Conservation (phyloP, 306 rosid genomes). For the Vigna hirtella region DNA sequence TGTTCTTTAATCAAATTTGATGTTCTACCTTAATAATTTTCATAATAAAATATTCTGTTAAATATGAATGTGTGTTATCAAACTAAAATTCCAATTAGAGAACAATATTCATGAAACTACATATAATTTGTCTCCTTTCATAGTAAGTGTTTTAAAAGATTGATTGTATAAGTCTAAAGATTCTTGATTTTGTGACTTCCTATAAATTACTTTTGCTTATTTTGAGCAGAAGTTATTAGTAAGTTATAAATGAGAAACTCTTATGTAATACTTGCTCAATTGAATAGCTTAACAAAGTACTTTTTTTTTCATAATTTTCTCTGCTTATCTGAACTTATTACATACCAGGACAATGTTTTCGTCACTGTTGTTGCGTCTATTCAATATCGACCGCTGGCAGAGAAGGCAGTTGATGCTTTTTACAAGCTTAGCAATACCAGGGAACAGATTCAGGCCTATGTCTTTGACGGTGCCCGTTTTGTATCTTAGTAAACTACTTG, state of each 20-base stretch:
- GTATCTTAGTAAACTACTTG: neutral
- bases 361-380: conserved; percentile 87
- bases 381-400: conserved; percentile 77
- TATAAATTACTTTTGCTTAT: neutral
- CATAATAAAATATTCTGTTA: too few relatives aligned
- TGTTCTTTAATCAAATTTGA: too few relatives aligned
- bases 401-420: conserved; percentile 78
- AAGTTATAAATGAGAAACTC: neutral
- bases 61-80: too few relatives aligned
- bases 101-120: too few relatives aligned
- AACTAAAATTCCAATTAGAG: too few relatives aligned
- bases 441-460: conserved; percentile 84
- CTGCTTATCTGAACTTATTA: conserved; percentile 27
- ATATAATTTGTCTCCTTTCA: neutral
- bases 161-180: neutral
- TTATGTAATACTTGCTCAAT: neutral
- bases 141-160: neutral
- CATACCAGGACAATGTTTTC: conserved; percentile 75
- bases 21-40: too few relatives aligned
- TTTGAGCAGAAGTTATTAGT: neutral
- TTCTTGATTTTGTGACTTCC: neutral
- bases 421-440: conserved; percentile 82
- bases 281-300: neutral
- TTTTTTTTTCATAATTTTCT: conserved; percentile 5
- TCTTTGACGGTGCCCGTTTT: conserved; percentile 65